Evolutionary conservation across 2,329 filamentous ascomycete species (phyloP), one percentile per base, ranked within the genome.

Genomic region (Aspergillus intermedius): DNA sequence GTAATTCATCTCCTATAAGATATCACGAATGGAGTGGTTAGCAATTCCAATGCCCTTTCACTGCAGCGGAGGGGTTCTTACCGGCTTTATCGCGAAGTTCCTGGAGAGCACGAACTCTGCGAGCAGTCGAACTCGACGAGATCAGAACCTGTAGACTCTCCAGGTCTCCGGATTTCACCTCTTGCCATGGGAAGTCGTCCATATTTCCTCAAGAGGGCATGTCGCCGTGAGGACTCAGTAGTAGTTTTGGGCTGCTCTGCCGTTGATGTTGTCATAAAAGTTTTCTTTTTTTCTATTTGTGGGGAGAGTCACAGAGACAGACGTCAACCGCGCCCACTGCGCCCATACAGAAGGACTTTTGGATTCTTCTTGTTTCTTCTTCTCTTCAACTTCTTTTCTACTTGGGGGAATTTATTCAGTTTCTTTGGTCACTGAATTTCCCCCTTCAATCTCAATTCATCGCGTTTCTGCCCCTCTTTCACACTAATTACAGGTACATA

Each of bases 31-130:
- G 25, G 28, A 32, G 48, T 25, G 47, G 45, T 60, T 37, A 60
- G 54, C 51, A 49, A 47, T 44, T 28, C 50, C 39, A 44, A 37
- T 41, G 30, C 9, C 5, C 22, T 21, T 39, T 44, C n/a, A 22
- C n/a, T 9, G 46, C 25, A 13, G 15, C 17, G 37, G 21, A n/a
- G 35, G 42, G 28, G 45, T 48, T 22, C 56, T 55, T 65, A 71
- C 70, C 67, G 49, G 71, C 71, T 59, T 66, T 71, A 50, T 73
- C 69, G 55, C 73, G 70, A 52, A 74, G 64, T 56, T 71, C 67
- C 61, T 69, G 66, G 53, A 72, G 66, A 61, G 61, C 64, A 55
- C 63, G 63, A 56, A 65, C 62, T 56, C 70, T 66, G 55, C 59
- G 66, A 62, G 62, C 60, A 48, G 69, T 72, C 57, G 70, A 73